A percentile compares a stretch with the other conserved stretches of the same genome.
phyloP scores from a whole-genome alignment of 805 yeast genomes.

The Suhomyces xylopsoci region DNA sequence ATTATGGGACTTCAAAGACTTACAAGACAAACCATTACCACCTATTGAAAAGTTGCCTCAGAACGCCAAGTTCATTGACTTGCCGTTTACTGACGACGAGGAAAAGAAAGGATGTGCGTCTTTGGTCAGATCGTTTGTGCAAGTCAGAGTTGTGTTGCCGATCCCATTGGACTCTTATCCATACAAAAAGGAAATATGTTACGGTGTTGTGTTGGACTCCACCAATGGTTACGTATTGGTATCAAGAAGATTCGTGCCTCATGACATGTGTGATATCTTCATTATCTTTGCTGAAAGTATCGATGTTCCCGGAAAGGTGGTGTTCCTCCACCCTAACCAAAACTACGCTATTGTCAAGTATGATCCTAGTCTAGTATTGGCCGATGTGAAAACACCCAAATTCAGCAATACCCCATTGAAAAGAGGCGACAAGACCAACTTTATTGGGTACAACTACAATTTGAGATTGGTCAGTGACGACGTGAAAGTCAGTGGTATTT shows the following conservation, averaged over 20 bases:
- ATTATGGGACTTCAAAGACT: conserved; percentile 50
- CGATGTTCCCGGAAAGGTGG: conserved; percentile 74
- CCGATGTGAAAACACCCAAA: conserved; percentile 68
- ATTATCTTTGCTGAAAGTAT: conserved; percentile 84
- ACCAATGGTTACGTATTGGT: conserved; percentile 74
- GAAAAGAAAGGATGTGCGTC: conserved; percentile 46
- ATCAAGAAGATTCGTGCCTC: conserved; percentile 77
- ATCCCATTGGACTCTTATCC: conserved; percentile 75
- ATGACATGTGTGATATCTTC: conserved; percentile 71
- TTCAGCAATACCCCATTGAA: conserved; percentile 54
- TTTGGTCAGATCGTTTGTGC: conserved; percentile 66
- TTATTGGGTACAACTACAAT: conserved; percentile 75
- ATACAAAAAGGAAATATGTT: conserved; percentile 55
- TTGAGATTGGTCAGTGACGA: conserved; percentile 69
- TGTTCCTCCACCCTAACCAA: conserved; percentile 82
- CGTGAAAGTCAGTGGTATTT: conserved; percentile 72
- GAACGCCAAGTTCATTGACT: conserved; percentile 65
- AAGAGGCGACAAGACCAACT: conserved; percentile 74
- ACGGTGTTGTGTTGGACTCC: conserved; percentile 83
- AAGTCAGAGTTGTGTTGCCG: conserved; percentile 63
- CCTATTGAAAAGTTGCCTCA: conserved; percentile 52
- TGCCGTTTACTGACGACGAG: conserved; percentile 51
- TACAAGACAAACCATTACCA: conserved; percentile 62
- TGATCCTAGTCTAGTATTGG: conserved; percentile 70
- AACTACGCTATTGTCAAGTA: conserved; percentile 82